phyloP scores from a whole-genome alignment of 2,329 filamentous ascomycete genomes.

The Nigrospora oryzae region DNA sequence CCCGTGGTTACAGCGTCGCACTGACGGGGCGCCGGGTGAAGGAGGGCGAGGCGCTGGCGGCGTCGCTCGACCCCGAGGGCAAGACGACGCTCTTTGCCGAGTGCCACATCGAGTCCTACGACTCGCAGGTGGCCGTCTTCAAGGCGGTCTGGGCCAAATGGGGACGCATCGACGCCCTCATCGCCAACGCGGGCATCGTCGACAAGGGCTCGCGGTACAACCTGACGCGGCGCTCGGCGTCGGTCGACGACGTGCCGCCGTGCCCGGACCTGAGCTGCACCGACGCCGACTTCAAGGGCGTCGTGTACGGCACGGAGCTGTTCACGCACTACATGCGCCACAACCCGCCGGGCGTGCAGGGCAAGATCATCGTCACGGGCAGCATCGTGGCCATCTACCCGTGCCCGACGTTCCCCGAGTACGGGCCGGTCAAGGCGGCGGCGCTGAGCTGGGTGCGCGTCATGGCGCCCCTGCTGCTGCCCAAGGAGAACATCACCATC shows the following conservation, averaged over 20 bases:
- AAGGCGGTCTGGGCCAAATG: slow-evolving; percentile 7
- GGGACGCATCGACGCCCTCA: slow-evolving; percentile 7
- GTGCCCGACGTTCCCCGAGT: slow-evolving; percentile 8
- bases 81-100: slow-evolving; percentile 6
- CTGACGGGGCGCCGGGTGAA: neutral
- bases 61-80: neutral
- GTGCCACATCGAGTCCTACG: slow-evolving; percentile 8
- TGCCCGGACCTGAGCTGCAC: slow-evolving; percentile 6
- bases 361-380: slow-evolving; percentile 8
- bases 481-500: slow-evolving; percentile 9
- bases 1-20: slow-evolving; percentile 2
- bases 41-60: neutral
- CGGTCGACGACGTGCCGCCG: slow-evolving; percentile 7
- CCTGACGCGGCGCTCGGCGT: slow-evolving; percentile 1
- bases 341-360: slow-evolving; percentile 4
- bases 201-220: slow-evolving; percentile 7
- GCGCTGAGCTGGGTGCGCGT: slow-evolving; percentile 5
- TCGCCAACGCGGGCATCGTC: slow-evolving; percentile 9
- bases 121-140: slow-evolving; percentile 5
- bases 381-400: slow-evolving; percentile 7
- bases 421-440: slow-evolving; percentile 6
- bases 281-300: slow-evolving; percentile 8
- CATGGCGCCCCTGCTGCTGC: slow-evolving; percentile 6
- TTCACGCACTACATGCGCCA: slow-evolving; percentile 9
- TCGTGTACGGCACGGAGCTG: slow-evolving; percentile 10